phyloP scores from a whole-genome alignment of 139 green algal genomes.

The Picochlorum sp. region DNA sequence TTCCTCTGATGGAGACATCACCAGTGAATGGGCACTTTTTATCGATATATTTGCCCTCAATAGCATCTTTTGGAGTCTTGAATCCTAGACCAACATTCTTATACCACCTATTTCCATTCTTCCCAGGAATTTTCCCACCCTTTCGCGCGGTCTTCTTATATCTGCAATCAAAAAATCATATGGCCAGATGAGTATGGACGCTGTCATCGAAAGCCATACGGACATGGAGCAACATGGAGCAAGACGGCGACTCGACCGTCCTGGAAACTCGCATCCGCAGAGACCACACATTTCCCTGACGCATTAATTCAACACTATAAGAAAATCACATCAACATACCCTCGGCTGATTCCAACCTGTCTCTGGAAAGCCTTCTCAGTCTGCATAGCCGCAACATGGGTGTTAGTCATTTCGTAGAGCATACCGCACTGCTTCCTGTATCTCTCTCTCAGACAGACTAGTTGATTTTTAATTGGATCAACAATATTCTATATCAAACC shows the following conservation, averaged over 20 bases:
- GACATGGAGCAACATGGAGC: too few species aligned
- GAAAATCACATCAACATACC: slow-evolving; percentile 33
- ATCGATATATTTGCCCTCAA: slow-evolving; percentile 98
- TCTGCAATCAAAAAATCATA: slow-evolving; percentile 12
- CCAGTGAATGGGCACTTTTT: slow-evolving; percentile 99
- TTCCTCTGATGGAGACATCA: slow-evolving; percentile 93
- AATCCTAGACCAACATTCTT: slow-evolving; percentile 97
- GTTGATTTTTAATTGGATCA: too few species aligned
- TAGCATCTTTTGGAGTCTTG: slow-evolving; percentile 95
- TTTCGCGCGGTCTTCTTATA: slow-evolving; percentile 63
- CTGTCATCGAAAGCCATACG: background rate
- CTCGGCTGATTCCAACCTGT: slow-evolving; percentile 81
- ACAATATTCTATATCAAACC: too few species aligned
- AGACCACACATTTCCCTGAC: too few species aligned
- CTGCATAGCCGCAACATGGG: slow-evolving; percentile 36
- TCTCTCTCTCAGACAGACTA: too few species aligned
- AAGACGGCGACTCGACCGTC: background rate
- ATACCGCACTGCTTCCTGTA: background rate
- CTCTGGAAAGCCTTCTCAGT: slow-evolving; percentile 91
- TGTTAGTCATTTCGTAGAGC: background rate
- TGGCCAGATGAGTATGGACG: background rate
- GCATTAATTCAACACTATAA: too few species aligned
- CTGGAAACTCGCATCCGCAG: too few species aligned
- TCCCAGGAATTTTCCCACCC: slow-evolving; percentile 66
- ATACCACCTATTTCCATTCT: slow-evolving; percentile 79